A percentile compares a stretch with the other conserved stretches of the same genome.
phyloP scores from a whole-genome alignment of 202 grass and related monocot genomes.

The Carex arenaria region DNA sequence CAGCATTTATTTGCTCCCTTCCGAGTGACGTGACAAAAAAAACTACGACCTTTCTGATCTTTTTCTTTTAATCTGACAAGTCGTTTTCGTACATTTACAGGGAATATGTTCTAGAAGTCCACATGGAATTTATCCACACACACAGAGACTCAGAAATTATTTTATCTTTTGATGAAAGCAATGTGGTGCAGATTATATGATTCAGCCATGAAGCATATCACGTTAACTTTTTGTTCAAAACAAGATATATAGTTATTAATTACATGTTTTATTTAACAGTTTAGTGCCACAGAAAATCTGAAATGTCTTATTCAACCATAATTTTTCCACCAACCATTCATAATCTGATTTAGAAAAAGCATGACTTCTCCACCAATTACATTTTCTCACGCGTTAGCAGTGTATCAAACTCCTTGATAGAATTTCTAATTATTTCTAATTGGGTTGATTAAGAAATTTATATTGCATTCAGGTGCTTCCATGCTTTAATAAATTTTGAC shows the following conservation, averaged over 20 bases:
- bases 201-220: neutral
- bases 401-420: neutral
- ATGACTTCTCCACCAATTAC: neutral
- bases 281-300: neutral
- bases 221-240: neutral
- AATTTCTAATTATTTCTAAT: too few species aligned
- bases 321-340: neutral
- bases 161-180: neutral
- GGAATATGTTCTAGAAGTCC: neutral
- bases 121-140: neutral
- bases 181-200: neutral
- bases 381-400: neutral
- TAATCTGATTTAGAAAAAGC: neutral
- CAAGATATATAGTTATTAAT: too few species aligned
- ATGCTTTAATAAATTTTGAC: neutral
- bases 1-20: neutral
- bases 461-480: neutral
- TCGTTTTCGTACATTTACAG: neutral
- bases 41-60: neutral
- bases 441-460: too few species aligned
- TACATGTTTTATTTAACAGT: neutral
- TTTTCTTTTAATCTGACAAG: neutral
- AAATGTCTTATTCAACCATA: neutral
- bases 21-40: neutral
- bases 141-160: neutral